These are phyloP conservation scores for Suhomyces chickasaworum DNA, from an alignment of 1,139 yeast genomes.

Conservation along the genomic window DNA sequence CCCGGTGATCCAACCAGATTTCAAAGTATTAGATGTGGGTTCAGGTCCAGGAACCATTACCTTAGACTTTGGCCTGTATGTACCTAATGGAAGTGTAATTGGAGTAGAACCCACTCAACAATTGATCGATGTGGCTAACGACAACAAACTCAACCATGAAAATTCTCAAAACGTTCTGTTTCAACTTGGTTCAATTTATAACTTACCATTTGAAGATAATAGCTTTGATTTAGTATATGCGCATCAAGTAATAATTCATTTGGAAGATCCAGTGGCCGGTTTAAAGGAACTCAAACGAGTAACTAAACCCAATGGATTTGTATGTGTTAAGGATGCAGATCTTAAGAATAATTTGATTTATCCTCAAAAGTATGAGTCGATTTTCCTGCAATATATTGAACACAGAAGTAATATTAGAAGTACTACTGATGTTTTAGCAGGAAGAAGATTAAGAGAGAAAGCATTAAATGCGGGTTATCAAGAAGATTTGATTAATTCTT, in stretches of 20 bases:
- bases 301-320: conserved; percentile 15
- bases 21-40: conserved; percentile 42
- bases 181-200: conserved; percentile 32
- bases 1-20: conserved; percentile 29
- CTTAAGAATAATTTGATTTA: conserved; percentile 19
- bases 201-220: conserved; percentile 36
- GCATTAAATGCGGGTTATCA: conserved; percentile 27
- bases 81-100: conserved; percentile 29
- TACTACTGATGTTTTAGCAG: conserved; percentile 20
- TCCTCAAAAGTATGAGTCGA: conserved; percentile 23
- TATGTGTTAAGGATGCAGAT: conserved; percentile 38
- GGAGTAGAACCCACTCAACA: conserved; percentile 39
- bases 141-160: conserved; percentile 10
- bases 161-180: conserved; percentile 27
- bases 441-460: conserved; percentile 20
- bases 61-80: conserved; percentile 34
- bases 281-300: conserved; percentile 15
- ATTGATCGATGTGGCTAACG: conserved; percentile 30
- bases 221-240: conserved; percentile 41
- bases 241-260: conserved; percentile 43
- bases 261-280: conserved; percentile 28
- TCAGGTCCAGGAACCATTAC: conserved; percentile 48
- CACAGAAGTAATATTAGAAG: conserved; percentile 11
- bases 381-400: conserved; percentile 15
- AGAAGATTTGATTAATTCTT: conserved; percentile 13